These are phyloP conservation scores for Citrus cavaleriei DNA, from an alignment of 345 rosid genomes.

Conservation along the genomic window DNA sequence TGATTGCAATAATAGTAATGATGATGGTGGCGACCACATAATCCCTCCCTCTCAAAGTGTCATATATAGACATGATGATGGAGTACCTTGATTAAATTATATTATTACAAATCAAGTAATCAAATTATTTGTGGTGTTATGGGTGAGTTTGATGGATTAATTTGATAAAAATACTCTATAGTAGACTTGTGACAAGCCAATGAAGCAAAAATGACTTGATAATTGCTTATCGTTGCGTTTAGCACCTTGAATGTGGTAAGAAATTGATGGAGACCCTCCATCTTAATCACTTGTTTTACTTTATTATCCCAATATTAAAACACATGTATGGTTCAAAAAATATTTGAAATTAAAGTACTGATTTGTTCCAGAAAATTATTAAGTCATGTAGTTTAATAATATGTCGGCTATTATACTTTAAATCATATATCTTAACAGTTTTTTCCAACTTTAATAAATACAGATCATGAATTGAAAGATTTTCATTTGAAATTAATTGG, in stretches of 20 bases:
- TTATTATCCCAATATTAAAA: neutral
- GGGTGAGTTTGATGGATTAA: neutral
- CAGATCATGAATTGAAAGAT: no score
- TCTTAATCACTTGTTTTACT: neutral
- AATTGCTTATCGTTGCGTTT: neutral
- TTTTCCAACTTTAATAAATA: no score
- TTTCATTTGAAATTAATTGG: no score
- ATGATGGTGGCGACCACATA: neutral
- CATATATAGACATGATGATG: neutral
- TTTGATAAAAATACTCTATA: neutral
- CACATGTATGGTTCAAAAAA: no score
- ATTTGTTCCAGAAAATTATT: no score
- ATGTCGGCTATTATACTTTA: no score
- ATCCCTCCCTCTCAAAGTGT: neutral
- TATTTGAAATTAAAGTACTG: no score
- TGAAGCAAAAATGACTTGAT: neutral
- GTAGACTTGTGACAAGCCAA: neutral
- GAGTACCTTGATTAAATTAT: neutral
- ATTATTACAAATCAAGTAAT: neutral
- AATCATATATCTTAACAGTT: no score
- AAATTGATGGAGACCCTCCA: neutral
- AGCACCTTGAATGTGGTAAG: neutral
- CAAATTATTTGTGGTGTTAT: neutral
- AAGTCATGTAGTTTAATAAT: no score
- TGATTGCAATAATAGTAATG: neutral